Base-by-base conservation (phyloP, 2,329 filamentous ascomycete genomes). In the Fonsecaea nubica region DNA sequence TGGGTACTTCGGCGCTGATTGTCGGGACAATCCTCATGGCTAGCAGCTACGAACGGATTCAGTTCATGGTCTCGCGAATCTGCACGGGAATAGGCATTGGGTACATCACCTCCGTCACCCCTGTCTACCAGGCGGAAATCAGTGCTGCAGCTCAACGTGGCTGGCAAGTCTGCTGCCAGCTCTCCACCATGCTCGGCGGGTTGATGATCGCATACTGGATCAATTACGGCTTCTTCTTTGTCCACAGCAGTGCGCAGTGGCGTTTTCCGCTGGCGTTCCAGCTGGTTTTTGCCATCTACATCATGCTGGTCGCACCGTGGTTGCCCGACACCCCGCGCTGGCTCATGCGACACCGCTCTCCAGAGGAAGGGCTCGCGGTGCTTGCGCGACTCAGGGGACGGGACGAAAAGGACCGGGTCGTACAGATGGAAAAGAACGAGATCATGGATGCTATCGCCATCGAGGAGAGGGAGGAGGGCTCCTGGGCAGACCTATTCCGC, bases 1-100 rank as follows among this genome's bases (percentile, higher is more conserved):
- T 84, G 50, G 87, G 87, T 55, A 82, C 85, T 21, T 75, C 85
- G 48, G 84, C 89, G 67, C 77, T 80, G 77, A 76, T 79, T 10
- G 61, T 80, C 55, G 78, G 78, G 55, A 77, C 79, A n/a, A 64
- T 77, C 53, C 78, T 80, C 60, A 77, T 79, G 68, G 75, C 71
- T 5, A 68, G 70, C 54, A 56, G 73, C 21, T 75, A 67, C 52
- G 69, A 68, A 1, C 64, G 72, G 21, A 30, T 66, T 10, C 74
- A 74, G 33, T 54, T 70, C 25, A 64, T 67, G 55, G 63, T 56
- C 12, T 66, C 66, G 9, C 57, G 63, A 53, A 15, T 67, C 21
- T 42, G 65, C 42, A 40, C 58, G 54, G 63, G 63, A 3, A 50
- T 68, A 25, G 58, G 62, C 10, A 59, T 62, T 30, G 66, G 62